phyloP scores from a whole-genome alignment of 805 yeast genomes.

The Zygoascus bituminiphila region DNA sequence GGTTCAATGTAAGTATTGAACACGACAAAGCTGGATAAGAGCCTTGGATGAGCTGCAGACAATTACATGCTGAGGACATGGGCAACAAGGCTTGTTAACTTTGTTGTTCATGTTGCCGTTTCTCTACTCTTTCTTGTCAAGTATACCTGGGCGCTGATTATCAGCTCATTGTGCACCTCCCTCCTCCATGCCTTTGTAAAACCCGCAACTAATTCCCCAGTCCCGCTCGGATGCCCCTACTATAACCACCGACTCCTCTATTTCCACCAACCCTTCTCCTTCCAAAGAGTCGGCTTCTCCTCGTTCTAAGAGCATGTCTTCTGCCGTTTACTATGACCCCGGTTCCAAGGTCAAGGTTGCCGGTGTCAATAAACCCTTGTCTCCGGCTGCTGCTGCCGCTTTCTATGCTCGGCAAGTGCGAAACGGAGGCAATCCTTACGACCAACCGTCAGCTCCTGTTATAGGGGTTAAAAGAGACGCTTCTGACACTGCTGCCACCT shows the following conservation, averaged over 20 bases:
- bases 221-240: neutral
- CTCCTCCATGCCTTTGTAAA: too few species aligned
- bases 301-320: neutral
- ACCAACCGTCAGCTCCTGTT: conserved; percentile 30
- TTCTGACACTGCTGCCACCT: conserved; percentile 27
- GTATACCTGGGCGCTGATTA: too few species aligned
- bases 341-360: conserved; percentile 2
- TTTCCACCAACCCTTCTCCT: neutral
- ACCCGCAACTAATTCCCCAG: too few species aligned
- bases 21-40: too few species aligned
- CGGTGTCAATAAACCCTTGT: conserved; percentile 6
- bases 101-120: too few species aligned
- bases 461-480: conserved; percentile 29
- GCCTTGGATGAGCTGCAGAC: too few species aligned
- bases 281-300: too few species aligned
- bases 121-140: too few species aligned
- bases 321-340: neutral
- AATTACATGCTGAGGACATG: too few species aligned
- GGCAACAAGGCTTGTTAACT: too few species aligned
- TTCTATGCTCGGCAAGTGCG: conserved; percentile 28
- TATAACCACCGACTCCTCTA: neutral
- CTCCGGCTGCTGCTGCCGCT: conserved; percentile 28
- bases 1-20: neutral
- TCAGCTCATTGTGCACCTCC: too few species aligned
- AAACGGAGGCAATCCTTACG: conserved; percentile 25